A percentile compares a stretch with the other conserved stretches of the same genome.
These are phyloP conservation scores for Halophytophthora batemanensis DNA, from an alignment of 352 stramenopile genomes.

Conservation along the genomic window DNA sequence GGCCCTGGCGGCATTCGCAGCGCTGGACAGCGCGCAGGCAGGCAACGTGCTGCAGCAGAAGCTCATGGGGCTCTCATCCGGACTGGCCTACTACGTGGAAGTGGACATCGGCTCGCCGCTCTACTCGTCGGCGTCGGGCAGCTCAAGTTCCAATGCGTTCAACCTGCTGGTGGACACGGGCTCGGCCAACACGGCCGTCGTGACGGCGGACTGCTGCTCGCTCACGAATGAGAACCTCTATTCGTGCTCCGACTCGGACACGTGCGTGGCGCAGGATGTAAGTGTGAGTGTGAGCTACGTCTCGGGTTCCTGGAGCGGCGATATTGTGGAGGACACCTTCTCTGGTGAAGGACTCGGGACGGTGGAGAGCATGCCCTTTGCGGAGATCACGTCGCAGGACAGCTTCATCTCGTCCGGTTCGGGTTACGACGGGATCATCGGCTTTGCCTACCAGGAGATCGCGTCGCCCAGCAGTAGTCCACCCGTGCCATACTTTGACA, in stretches of 20 bases:
- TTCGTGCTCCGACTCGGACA: conserved; percentile 61
- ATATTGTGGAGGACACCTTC: conserved; percentile 67
- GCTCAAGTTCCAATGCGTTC: conserved; percentile 43
- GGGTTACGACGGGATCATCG: conserved; percentile 76
- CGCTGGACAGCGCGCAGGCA: neutral
- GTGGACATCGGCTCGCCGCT: conserved; percentile 44
- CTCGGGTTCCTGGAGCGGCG: conserved; percentile 64
- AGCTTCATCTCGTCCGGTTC: conserved; percentile 75
- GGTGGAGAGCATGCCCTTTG: conserved; percentile 53
- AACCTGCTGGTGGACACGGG: conserved; percentile 77
- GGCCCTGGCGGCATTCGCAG: neutral
- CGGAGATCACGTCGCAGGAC: conserved; percentile 48
- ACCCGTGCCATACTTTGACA: conserved; percentile 67
- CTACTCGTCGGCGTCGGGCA: conserved; percentile 30
- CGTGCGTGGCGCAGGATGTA: conserved; percentile 39
- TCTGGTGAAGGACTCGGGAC: conserved; percentile 47
- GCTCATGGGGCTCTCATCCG: conserved; percentile 66
- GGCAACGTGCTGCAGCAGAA: conserved; percentile 56
- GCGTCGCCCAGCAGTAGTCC: conserved; percentile 45
- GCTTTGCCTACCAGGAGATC: conserved; percentile 58
- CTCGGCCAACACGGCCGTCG: conserved; percentile 76
- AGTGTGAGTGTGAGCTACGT: conserved; percentile 73
- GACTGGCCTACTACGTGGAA: conserved; percentile 60
- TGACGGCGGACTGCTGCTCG: conserved; percentile 74
- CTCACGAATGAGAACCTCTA: conserved; percentile 58